Evolutionary conservation across 345 rosid genomes (phyloP), one percentile per base, ranked within the genome.

Genomic region (Erodium maritimum): DNA sequence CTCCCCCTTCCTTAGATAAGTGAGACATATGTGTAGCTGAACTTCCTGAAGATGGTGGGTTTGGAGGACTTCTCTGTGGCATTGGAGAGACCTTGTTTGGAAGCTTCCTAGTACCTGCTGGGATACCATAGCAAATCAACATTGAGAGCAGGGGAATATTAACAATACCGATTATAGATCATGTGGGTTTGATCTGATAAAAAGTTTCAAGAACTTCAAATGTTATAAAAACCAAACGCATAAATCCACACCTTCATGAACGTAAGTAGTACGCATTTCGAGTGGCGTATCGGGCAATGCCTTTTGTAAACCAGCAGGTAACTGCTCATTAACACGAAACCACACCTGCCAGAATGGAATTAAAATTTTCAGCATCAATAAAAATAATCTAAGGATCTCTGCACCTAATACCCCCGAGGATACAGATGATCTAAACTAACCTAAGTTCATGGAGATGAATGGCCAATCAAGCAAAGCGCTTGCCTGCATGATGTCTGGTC

Each of bases 401-500:
- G 68, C 70, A 61, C 60, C 60, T 20, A 25, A 57, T 17, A 64
- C 64, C 58, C 19, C 57, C 76, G 60, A 52, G 64, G 64, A 63
- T 65, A 68, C 62, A 62, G 61, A 65, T 65, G 64, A 77, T 79
- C 85, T 85, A 79, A 73, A 86, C 83, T 82, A 82, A 81, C 86
- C 88, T 81, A 77, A 81, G 69, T 77, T 83, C 87, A 82, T 77
- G 78, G 77, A 81, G 82, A 73, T 73, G 79, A 77, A 74, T 63
- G 78, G 79, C 83, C 73, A 71, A 81, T 75, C 86, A 84, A 79
- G 77, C 88, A 79, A 85, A 79, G 86, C 77, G 76, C 85, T 70
- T 79, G 78, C 99, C 96, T 90, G 97, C 69, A 86, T 87, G 84
- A 94, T 87, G 85, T 94, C 97, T 72, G 96, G 96, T 73, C 99